Conservation (phyloP, 345 rosid genomes). For the Rhizophora apiculata region DNA sequence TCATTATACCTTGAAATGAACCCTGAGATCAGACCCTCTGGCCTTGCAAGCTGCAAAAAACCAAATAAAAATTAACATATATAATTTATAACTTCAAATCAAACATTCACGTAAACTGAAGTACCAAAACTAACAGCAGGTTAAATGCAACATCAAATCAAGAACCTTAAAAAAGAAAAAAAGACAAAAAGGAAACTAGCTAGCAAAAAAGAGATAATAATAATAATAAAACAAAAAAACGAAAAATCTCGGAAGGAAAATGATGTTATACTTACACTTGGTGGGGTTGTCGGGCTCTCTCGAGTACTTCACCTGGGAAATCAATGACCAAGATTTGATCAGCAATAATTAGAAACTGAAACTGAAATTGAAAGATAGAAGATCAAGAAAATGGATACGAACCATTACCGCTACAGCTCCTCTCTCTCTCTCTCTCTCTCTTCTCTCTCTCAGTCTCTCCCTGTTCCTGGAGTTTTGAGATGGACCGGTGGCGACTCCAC, state of each 20-base stretch:
- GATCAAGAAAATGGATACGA: not conserved
- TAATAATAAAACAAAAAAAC: not conserved
- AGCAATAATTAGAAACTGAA: not conserved
- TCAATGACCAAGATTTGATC: not conserved
- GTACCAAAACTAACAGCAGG: too few species aligned
- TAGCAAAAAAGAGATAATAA: not conserved
- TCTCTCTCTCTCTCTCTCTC: too few species aligned
- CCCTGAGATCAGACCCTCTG: slow-evolving; percentile 88
- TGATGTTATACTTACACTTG: slow-evolving; percentile 55
- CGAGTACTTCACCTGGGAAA: slow-evolving; percentile 85
- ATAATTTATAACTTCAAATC: too few species aligned
- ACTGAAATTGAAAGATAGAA: not conserved
- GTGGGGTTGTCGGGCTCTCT: slow-evolving; percentile 88
- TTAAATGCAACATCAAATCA: not conserved
- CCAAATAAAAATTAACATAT: not conserved
- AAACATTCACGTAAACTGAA: too few species aligned
- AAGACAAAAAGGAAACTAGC: not conserved
- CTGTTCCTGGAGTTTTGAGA: too few species aligned
- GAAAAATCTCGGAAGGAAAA: not conserved
- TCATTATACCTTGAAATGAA: slow-evolving; percentile 81
- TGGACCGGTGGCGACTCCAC: too few species aligned
- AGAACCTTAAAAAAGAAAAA: not conserved
- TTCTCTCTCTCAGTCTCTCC: too few species aligned
- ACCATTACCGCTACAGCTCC: slow-evolving; percentile 30
- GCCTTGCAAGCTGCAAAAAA: slow-evolving; percentile 85